Evolutionary conservation across 1,284 basidiomycete genomes (phyloP), one percentile per base, ranked within the genome.

Genomic region (Ceratobasidium sp.): DNA sequence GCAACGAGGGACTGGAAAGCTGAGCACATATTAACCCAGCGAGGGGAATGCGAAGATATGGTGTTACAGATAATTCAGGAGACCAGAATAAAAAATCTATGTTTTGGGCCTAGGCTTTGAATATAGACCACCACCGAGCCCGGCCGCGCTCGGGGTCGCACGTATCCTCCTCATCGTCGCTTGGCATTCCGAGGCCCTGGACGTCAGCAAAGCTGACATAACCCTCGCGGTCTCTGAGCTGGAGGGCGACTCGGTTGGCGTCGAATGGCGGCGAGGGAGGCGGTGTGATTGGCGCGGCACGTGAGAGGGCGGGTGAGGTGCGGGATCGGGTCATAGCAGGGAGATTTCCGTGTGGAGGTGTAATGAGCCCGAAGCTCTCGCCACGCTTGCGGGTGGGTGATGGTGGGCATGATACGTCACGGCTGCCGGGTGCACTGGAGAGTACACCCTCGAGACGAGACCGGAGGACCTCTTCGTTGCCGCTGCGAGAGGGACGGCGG

Each of bases 131-230:
- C 70, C 70, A 71, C 12, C 53, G 45, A 31, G 54, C 70, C 17
- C 70, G 67, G 29, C 64, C 54, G 22, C 70, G 56, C 6, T 57
- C 60, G 29, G n/a, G 25, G 43, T 70, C 69, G 10, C 10, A 20
- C 8, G 8, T 10, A 32, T 52, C 56, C 32, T 69, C 71, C 32
- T 68, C 56, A 25, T 60, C 67, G 42, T 73, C 71, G 53, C 57
- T 68, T 20, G 72, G 72, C 22, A 68, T 65, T 31, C 72, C 70
- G 34, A 73, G 69, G 15, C 72, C 72, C 34, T 70, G 69, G n/a
- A 73, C 57, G 58, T 73, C 72, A 67, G 60, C 52, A 69, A 73
- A 73, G 64, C 64, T 69, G 35, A 73, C 72, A 40, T 73, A 73
- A 22, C 72, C 72, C 38, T 70, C 62, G 22, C 65, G 69, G 54